Evolutionary conservation across 1,139 yeast species (phyloP).

Genomic region (Zygosaccharomyces sapae): DNA sequence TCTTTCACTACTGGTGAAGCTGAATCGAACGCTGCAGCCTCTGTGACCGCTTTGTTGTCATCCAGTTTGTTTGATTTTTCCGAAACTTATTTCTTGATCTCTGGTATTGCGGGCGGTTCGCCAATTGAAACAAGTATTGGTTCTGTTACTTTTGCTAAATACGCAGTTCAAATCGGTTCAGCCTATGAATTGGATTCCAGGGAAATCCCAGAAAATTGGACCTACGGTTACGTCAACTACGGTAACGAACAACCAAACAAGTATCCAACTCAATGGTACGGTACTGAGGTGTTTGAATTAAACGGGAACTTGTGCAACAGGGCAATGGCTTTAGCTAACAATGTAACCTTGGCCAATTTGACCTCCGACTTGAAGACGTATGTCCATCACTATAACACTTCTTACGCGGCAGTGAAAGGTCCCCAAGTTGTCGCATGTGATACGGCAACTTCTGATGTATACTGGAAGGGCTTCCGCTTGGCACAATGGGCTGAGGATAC

Average conservation of each 20-base stretch:
- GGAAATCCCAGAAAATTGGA: conserved; percentile 51
- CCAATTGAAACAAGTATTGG: conserved; percentile 49
- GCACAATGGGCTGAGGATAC: conserved; percentile 49
- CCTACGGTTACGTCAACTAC: conserved; percentile 56
- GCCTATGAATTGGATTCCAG: conserved; percentile 55
- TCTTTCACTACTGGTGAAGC: conserved; percentile 67
- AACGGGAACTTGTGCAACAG: conserved; percentile 57
- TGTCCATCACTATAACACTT: conserved; percentile 41
- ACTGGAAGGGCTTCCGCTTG: conserved; percentile 53
- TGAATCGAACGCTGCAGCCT: conserved; percentile 63
- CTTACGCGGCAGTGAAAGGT: conserved; percentile 45
- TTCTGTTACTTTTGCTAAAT: conserved; percentile 57
- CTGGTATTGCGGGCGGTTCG: conserved; percentile 66
- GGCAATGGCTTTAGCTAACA: conserved; percentile 50
- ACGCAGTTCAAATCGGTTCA: conserved; percentile 59
- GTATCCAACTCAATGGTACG: conserved; percentile 56
- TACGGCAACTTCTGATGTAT: conserved; percentile 57
- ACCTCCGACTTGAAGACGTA: conserved; percentile 29
- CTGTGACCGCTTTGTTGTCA: conserved; percentile 52
- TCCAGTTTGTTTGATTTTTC: conserved; percentile 55
- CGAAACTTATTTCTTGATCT: conserved; percentile 57
- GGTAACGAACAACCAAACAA: conserved; percentile 49
- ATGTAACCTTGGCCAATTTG: conserved; percentile 46
- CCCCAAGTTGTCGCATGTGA: conserved; percentile 56
- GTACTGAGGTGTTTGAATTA: conserved; percentile 63